These are phyloP conservation scores for Trichosporon sp. DNA, from an alignment of 1,284 basidiomycete species.

Conservation along the genomic window DNA sequence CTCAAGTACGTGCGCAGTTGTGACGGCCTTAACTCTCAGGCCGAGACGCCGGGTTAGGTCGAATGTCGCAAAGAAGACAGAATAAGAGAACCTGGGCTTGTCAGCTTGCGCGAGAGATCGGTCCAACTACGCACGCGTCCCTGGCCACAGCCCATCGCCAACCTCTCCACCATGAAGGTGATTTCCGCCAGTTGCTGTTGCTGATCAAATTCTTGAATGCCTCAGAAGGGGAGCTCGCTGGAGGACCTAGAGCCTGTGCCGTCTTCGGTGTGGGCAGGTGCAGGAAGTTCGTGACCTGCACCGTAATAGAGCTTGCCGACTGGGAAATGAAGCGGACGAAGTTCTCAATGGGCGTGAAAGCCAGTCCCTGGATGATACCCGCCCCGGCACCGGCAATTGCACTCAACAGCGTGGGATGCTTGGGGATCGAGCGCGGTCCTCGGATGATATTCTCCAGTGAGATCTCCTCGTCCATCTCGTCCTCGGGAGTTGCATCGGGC, in stretches of 20 bases:
- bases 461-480: constrained; percentile 33
- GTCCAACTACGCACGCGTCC: constrained; percentile 34
- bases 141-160: constrained; percentile 42
- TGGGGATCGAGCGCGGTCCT: constrained; percentile 37
- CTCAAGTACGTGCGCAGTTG: neutral
- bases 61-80: constrained; percentile 47
- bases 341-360: constrained; percentile 48
- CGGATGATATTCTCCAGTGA: constrained; percentile 36
- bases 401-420: constrained; percentile 43
- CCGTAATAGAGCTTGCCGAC: constrained; percentile 27
- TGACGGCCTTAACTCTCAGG: constrained; percentile 34
- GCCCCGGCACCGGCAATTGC: constrained; percentile 43
- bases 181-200: constrained; percentile 35
- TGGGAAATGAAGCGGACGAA: constrained; percentile 39
- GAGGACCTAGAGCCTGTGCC: constrained; percentile 14
- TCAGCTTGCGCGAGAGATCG: neutral
- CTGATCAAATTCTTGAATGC: constrained; percentile 35
- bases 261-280: constrained; percentile 21
- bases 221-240: constrained; percentile 27
- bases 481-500: neutral
- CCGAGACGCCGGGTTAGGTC: constrained; percentile 42
- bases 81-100: constrained; percentile 33
- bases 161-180: constrained; percentile 40
- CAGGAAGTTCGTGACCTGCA: constrained; percentile 19
- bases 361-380: constrained; percentile 41